Percentiles rank a stretch among this genome's conserved stretches.
These are phyloP conservation scores for Thalassiosira profunda DNA, from an alignment of 108 stramenopile genomes.

Conservation along the genomic window DNA sequence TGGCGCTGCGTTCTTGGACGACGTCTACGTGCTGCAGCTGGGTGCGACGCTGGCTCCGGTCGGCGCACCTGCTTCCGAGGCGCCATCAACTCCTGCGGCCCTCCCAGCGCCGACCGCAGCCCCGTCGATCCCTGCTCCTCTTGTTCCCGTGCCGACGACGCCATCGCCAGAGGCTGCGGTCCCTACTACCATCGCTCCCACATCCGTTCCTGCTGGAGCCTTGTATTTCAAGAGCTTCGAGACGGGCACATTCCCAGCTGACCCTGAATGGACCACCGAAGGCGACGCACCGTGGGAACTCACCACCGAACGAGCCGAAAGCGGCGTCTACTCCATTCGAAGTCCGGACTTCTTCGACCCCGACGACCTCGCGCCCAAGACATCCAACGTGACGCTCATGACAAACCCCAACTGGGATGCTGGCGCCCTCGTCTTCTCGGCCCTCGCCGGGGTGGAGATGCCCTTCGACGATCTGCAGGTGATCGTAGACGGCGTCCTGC, in stretches of 20 bases:
- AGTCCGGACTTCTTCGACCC: neutral
- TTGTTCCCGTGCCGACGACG: too few species aligned
- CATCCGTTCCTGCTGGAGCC: conserved; percentile 1
- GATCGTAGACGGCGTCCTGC: conserved; percentile 1
- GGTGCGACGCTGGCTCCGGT: neutral
- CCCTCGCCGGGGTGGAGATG: neutral
- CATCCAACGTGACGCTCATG: conserved; percentile 3
- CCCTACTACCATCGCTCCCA: neutral
- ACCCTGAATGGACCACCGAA: neutral
- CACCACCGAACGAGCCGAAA: neutral
- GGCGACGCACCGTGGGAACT: neutral
- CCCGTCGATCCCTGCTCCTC: neutral
- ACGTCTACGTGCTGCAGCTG: conserved; percentile 5
- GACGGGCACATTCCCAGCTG: neutral
- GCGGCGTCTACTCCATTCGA: neutral
- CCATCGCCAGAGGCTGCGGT: too few species aligned
- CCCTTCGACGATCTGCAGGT: conserved; percentile 14
- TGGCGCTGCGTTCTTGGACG: conserved; percentile 1
- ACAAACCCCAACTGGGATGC: neutral
- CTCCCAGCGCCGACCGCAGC: too few species aligned
- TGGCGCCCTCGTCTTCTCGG: neutral
- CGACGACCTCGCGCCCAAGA: neutral
- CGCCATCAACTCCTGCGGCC: too few species aligned
- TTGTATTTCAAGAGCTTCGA: conserved; percentile 6
- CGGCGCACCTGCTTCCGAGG: too few species aligned